Base-by-base conservation (phyloP, 805 yeast genomes). In the Saccharomycopsis oosterbeekiorum region DNA sequence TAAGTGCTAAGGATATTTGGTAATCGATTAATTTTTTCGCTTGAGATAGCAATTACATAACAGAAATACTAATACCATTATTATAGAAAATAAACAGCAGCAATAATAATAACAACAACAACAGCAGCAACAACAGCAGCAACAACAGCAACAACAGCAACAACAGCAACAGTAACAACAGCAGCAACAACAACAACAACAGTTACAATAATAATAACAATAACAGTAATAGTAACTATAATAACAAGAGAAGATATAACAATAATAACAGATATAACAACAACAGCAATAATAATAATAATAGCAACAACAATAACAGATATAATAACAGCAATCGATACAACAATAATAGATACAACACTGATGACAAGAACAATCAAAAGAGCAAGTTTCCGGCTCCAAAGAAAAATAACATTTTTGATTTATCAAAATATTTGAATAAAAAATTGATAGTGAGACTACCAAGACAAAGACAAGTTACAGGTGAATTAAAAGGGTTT, bases 341-440 rank as follows among this genome's bases (percentile, higher is more conserved):
- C 67, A 68, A 65, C 56, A 63, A 57, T 64, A 65, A 47, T 67
- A 68, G 57, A 70, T n/a, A 58, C 24, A 62, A 62, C 43, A 57
- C 59, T 54, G 63, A 61, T 26, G 60, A 58, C 19, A 65, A 64
- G 12, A 65, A 59, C 37, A 50, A 67, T 53, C 72, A 70, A 57
- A 70, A 68, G 65, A 74, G 72, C 64, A 75, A 75, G 66, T 71
- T 78, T 66, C 90, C 85, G 67, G 84, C 90, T 14, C 98, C 97
- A 42, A 88, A 88, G 76, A 87, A 90, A 73, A 97, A 92, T 65
- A 96, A 97, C 24, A 89, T 92, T 63, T 77, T 90, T 60, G 91
- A 92, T 71, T 77, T 94, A 63, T 82, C 85, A 64, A 86, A 84
- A 69, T 89, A 88, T 71, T 82, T 83, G 68, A 96, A 89, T 70